Base-by-base conservation (phyloP, 2,329 filamentous ascomycete genomes). In the Daldinia sp. region DNA sequence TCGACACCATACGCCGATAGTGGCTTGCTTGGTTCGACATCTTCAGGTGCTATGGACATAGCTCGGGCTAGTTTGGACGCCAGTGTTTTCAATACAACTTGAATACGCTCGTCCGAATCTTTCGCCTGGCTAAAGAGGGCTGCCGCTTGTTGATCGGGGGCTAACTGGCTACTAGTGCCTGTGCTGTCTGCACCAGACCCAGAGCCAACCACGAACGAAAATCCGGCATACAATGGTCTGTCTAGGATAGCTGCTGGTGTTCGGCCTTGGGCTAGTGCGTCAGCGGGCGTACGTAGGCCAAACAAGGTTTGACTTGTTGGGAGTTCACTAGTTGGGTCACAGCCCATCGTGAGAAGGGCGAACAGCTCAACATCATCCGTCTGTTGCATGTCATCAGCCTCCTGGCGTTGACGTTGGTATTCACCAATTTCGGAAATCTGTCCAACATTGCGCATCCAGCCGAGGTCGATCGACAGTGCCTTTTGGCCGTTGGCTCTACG, bases 401-500 rank as follows among this genome's bases (percentile, higher is more conserved):
- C 37, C 21, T 41, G 41, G 4, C 34, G 34, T 29, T 41, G 19
- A 13, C 29, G 27, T n/a, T 34, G 45, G 5, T 34, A 50, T 1
- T 15, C 37, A 6, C 55, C 43, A 13, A 10, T 54, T 21, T 69
- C 65, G 0, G 63, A 58, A 9, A 69, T 25, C 11, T 66, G 47
- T 17, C 67, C 67, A 9, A 64, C 25, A 6, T 35, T 47, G 1
- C 39, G 35, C 58, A 68, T 64, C 17, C 30, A 43, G 13, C 67
- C 67, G 3, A 69, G 25, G 15, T 66, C 65, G 19, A 69, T 30
- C 1, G 62, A 64, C 3, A 63, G n/a, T 1, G 47, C 52, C 13
- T 30, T 60, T 15, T 61, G 21, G 7, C 50, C 49, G 1, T 17
- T 4, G n/a, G 3, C 4, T 7, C 10, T 19, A n/a, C 67, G 67